Evolutionary conservation across 78 protist genomes (phyloP).

Genomic region (Chrysochromulina parva): DNA sequence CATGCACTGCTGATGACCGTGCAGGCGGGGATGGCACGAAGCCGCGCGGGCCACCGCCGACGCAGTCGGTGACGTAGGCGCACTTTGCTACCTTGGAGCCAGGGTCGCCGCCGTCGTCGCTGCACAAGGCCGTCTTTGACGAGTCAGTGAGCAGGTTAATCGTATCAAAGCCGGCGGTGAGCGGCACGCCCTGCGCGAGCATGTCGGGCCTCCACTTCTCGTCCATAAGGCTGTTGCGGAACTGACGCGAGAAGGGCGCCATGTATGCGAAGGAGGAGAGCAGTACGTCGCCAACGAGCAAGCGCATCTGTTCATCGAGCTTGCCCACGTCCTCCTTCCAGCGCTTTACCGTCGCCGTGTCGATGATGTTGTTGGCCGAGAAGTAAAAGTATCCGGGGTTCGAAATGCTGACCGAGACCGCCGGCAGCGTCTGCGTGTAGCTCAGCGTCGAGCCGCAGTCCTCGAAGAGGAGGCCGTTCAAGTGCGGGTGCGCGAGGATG

Average conservation of each 20-base stretch:
- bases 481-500: too few relatives aligned
- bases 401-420: too few relatives aligned
- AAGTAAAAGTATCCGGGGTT: too few relatives aligned
- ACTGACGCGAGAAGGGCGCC: conserved; percentile 69
- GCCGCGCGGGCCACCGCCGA: too few relatives aligned
- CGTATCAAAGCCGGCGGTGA: conserved; percentile 11
- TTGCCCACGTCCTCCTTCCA: conserved; percentile 55
- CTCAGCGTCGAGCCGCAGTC: too few relatives aligned
- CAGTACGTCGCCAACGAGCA: conserved; percentile 75
- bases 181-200: neutral
- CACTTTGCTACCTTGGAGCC: too few relatives aligned
- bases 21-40: too few relatives aligned
- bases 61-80: too few relatives aligned
- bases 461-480: too few relatives aligned
- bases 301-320: neutral
- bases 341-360: neutral
- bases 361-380: too few relatives aligned
- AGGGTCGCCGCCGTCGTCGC: conserved; percentile 58
- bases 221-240: conserved; percentile 37
- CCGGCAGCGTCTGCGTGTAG: too few relatives aligned
- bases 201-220: conserved; percentile 19
- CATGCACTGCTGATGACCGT: too few relatives aligned
- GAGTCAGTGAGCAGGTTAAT: conserved; percentile 43
- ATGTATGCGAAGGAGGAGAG: conserved; percentile 69
- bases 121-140: conserved; percentile 78